Evolutionary conservation across 768 basidiomycete genomes (phyloP).

Genomic region (Chalciporus pseudorubinellus): DNA sequence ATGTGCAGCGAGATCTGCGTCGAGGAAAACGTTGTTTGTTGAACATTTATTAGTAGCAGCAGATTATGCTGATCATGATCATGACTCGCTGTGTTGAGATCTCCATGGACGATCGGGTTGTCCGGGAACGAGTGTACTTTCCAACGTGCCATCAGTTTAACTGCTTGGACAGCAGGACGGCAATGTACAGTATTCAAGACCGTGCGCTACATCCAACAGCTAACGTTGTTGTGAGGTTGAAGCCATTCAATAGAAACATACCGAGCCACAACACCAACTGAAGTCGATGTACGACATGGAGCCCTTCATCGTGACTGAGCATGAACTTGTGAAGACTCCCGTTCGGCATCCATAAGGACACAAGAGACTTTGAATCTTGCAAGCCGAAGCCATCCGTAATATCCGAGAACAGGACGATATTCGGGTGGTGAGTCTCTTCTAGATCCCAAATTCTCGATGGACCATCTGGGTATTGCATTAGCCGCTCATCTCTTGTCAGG

Average conservation of each 20-base stretch:
- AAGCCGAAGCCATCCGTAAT: constrained; percentile 7
- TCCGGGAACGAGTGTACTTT: constrained; percentile 7
- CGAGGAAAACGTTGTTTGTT: constrained; percentile 17
- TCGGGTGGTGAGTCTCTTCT: constrained; percentile 7
- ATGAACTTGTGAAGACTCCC: constrained; percentile 24
- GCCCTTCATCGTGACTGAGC: neutral
- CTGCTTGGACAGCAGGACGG: neutral
- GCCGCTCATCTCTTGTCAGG: no score
- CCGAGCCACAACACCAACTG: constrained; percentile 20
- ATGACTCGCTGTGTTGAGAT: constrained; percentile 12
- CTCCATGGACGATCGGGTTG: constrained; percentile 9
- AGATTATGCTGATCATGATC: constrained; percentile 26
- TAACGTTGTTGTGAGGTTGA: no score
- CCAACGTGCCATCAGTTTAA: neutral
- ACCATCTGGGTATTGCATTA: neutral
- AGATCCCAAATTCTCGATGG: constrained; percentile 5
- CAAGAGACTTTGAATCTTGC: constrained; percentile 13
- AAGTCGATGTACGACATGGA: neutral
- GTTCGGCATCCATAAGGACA: constrained; percentile 31
- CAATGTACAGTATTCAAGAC: constrained; percentile 8
- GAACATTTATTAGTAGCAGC: no score
- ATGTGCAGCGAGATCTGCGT: constrained; percentile 21
- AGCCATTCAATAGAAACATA: no score
- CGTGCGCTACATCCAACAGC: constrained; percentile 14
- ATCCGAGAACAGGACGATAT: constrained; percentile 10